Base-by-base conservation (phyloP, 2,329 filamentous ascomycete genomes). In the Aureobasidium leucospermi region DNA sequence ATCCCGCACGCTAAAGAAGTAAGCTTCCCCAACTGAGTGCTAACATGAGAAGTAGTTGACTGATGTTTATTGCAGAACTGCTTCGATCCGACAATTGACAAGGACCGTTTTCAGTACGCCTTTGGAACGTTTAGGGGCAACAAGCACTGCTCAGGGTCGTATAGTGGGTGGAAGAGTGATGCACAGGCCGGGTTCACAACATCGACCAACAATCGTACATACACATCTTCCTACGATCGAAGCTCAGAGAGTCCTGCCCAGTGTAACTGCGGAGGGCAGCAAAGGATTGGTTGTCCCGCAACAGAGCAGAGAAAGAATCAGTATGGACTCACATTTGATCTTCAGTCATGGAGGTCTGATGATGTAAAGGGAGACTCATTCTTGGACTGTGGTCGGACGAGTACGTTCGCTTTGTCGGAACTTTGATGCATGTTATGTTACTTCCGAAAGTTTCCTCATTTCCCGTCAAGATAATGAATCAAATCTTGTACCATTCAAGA, bases 291-390 rank as follows among this genome's bases (percentile, higher is more conserved):
- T 1, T 11, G 41, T 9, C 6, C 15, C n/a, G 32, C 31, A 8
- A 8, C 52, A 45, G 31, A 6, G 1, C 28, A 32, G 10, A 7
- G 39, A 34, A 31, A 55, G 39, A 16, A 38, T 46, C 13, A 56
- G 52, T 31, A 38, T 56, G 16, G 52, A 56, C 13, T 56, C 52
- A 6, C 31, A 56, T 11, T 16, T 56, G 52, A 56, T 56, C 31
- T 56, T 46, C 9, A 56, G 52, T 23, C 41, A 45, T 19, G 52
- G 52, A 45, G 38, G 41, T 8, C 29, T 55, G 51, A 29, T 55
- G 16, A 55, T 55, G 51, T 55, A 28, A 55, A 42, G 15, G 36
- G 6, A 41, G 19, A 19, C 19, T 19, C 19, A 19, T 19, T 19
- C 19, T 19, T 19, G 19, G 19, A 19, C 19, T 19, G 19, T 19